phyloP scores from a whole-genome alignment of 805 yeast species.

The Maudiozyma saulgeensis region DNA sequence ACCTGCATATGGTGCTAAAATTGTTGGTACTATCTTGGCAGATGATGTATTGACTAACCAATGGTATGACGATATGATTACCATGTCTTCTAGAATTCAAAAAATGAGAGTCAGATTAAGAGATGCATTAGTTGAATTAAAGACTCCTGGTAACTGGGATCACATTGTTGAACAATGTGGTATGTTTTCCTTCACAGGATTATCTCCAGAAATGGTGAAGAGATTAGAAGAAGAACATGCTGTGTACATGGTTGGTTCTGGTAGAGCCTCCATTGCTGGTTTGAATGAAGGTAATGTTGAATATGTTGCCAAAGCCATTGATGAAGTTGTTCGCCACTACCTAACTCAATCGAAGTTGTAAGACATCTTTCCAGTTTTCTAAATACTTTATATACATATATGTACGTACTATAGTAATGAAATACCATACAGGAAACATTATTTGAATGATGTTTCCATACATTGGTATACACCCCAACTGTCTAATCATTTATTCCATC shows the following conservation, averaged over 20 bases:
- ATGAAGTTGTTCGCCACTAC: slow-evolving; percentile 53
- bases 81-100: slow-evolving; percentile 79
- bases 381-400: not conserved
- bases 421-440: no score
- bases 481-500: no score
- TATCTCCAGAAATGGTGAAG: slow-evolving; percentile 64
- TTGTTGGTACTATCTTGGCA: slow-evolving; percentile 66
- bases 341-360: slow-evolving; percentile 29
- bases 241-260: slow-evolving; percentile 70
- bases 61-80: slow-evolving; percentile 76
- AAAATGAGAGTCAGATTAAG: slow-evolving; percentile 67
- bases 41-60: slow-evolving; percentile 57
- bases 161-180: slow-evolving; percentile 89
- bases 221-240: slow-evolving; percentile 70
- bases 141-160: slow-evolving; percentile 87
- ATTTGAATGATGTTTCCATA: no score
- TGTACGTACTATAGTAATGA: not conserved
- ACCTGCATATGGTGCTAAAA: slow-evolving; percentile 91
- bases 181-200: slow-evolving; percentile 94
- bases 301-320: slow-evolving; percentile 71
- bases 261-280: slow-evolving; percentile 92
- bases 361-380: not conserved
- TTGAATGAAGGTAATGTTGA: slow-evolving; percentile 70
- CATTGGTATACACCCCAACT: no score
- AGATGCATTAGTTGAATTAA: slow-evolving; percentile 46